Evolutionary conservation across 176 grass and related monocot genomes (phyloP).

Genomic region (Saccharum officinarum): DNA sequence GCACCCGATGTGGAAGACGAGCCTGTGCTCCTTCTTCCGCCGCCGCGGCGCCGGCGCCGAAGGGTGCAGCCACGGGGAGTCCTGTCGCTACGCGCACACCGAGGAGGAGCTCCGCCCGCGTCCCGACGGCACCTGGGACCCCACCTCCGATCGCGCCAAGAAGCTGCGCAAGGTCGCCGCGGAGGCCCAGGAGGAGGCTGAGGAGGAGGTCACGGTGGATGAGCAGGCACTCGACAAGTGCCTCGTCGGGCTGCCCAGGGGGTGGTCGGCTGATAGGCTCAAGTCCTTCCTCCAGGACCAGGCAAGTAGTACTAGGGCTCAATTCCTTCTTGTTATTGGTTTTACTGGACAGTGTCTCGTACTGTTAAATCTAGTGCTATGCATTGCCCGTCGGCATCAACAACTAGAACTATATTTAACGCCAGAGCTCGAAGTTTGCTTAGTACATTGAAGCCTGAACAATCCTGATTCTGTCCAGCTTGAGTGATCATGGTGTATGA

Average conservation of each 20-base stretch:
- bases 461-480: neutral
- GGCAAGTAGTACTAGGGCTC: conserved; percentile 30
- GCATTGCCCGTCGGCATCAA: neutral
- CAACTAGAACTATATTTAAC: neutral
- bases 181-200: conserved; percentile 11
- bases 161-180: conserved; percentile 40
- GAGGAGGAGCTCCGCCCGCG: conserved; percentile 83
- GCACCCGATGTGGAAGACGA: conserved; percentile 83
- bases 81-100: conserved; percentile 83
- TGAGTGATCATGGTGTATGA: neutral
- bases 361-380: neutral
- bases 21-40: conserved; percentile 83
- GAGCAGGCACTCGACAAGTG: conserved; percentile 67
- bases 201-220: conserved; percentile 57
- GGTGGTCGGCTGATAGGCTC: conserved; percentile 62
- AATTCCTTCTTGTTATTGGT: neutral
- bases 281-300: conserved; percentile 71
- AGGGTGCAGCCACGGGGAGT: conserved; percentile 75
- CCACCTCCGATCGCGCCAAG: conserved; percentile 73
- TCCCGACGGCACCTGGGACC: conserved; percentile 85
- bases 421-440: neutral
- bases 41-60: conserved; percentile 36
- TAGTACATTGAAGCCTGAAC: neutral
- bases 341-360: neutral
- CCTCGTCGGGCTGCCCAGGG: conserved; percentile 71